Percentiles rank a stretch among this genome's conserved stretches.
Evolutionary conservation across 345 rosid species (phyloP).

Genomic region (Melaleuca alternifolia): DNA sequence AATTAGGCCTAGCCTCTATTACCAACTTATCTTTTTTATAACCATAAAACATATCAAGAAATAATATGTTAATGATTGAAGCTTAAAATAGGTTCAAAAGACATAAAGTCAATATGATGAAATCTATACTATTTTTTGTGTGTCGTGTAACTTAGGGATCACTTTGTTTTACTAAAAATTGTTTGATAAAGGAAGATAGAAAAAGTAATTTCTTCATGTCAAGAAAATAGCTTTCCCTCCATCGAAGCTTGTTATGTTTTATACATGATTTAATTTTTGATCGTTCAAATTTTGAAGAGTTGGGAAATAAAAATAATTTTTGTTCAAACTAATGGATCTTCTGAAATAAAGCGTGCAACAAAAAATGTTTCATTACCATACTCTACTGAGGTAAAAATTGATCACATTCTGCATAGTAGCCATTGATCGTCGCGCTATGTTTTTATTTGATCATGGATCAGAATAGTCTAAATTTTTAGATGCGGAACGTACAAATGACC

Average conservation of each 20-base stretch:
- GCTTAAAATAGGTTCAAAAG: background rate
- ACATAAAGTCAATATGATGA: background rate
- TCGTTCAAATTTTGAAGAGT: background rate
- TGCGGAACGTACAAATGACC: background rate
- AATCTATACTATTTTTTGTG: too few species aligned
- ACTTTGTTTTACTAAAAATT: too few species aligned
- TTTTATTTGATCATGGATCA: background rate
- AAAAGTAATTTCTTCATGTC: background rate
- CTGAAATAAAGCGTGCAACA: background rate
- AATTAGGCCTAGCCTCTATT: background rate
- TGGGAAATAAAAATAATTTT: rapidly evolving
- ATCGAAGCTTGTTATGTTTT: background rate
- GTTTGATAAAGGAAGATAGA: background rate
- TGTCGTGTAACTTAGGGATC: too few species aligned
- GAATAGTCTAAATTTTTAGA: background rate
- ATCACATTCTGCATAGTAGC: background rate
- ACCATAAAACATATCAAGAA: background rate
- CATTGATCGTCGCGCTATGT: background rate
- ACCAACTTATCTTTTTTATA: background rate
- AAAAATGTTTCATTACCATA: background rate
- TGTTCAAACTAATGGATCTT: background rate
- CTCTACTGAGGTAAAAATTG: background rate
- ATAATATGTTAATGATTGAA: background rate
- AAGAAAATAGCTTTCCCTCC: background rate
- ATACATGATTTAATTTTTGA: background rate